Conservation (phyloP, 1,284 basidiomycete genomes). For the Ganoderma sp. region DNA sequence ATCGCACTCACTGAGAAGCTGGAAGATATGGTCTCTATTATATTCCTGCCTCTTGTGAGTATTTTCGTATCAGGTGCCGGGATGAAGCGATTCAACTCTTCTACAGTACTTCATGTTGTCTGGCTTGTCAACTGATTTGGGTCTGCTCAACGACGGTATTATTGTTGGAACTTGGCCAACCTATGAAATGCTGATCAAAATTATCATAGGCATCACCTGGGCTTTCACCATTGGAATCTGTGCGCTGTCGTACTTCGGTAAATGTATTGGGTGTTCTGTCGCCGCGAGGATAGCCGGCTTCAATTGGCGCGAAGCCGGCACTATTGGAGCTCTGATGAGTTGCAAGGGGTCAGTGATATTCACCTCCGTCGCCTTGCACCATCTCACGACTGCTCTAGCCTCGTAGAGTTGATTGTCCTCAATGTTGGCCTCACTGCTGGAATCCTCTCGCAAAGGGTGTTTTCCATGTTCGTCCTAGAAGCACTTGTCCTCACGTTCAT, state of each 20-base stretch:
- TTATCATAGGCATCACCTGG: constrained; percentile 57
- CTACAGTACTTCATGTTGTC: constrained; percentile 66
- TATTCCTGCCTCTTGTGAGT: constrained; percentile 68
- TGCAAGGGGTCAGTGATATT: constrained; percentile 65
- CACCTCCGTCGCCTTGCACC: neutral
- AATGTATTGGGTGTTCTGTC: constrained; percentile 62
- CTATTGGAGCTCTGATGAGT: constrained; percentile 75
- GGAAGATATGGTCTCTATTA: constrained; percentile 61
- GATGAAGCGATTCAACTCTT: neutral
- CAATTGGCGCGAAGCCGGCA: constrained; percentile 62
- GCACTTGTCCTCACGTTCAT: constrained; percentile 87
- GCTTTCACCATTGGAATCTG: constrained; percentile 63
- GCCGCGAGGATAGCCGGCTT: constrained; percentile 61
- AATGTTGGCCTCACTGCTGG: constrained; percentile 74
- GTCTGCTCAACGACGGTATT: constrained; percentile 55
- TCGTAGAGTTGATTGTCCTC: constrained; percentile 69
- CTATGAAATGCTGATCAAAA: constrained; percentile 1
- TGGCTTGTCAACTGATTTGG: constrained; percentile 72
- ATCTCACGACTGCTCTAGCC: constrained; percentile 34
- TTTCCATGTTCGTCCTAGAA: constrained; percentile 93
- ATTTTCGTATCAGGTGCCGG: constrained; percentile 12
- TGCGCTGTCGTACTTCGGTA: constrained; percentile 60
- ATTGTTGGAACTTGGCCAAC: neutral
- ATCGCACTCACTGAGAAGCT: constrained; percentile 69
- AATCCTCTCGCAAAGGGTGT: constrained; percentile 70